Evolutionary conservation across 106 monocot species (phyloP).

Genomic region (Amphibolis antarctica): DNA sequence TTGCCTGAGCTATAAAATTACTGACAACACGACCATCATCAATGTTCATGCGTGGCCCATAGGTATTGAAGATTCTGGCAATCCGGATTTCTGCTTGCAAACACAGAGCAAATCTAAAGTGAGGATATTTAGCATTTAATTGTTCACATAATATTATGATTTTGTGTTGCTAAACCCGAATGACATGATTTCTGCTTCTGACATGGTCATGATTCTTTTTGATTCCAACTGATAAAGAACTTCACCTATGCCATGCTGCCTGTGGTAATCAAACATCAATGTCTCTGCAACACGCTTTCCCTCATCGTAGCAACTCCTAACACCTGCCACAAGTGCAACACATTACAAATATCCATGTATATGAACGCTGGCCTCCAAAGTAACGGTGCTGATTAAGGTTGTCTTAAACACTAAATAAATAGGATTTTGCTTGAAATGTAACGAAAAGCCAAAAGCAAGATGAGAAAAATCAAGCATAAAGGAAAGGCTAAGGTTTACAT

Average conservation of each 20-base stretch:
- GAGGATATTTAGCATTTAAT: neutral
- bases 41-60: constrained; percentile 99
- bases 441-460: too few species aligned
- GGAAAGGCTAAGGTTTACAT: too few species aligned
- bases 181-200: too few species aligned
- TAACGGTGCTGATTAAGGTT: too few species aligned
- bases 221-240: neutral
- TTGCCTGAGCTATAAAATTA: constrained; percentile 94
- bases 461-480: too few species aligned
- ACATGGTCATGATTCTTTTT: neutral
- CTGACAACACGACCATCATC: constrained; percentile 99
- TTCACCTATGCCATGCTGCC: constrained; percentile 25
- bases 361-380: too few species aligned
- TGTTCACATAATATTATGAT: neutral
- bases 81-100: constrained; percentile 65
- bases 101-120: neutral
- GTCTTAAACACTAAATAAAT: too few species aligned
- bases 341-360: neutral
- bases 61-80: constrained; percentile 95
- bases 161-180: too few species aligned
- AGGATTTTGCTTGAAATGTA: too few species aligned
- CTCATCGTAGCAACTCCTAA: constrained; percentile 29
- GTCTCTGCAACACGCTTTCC: constrained; percentile 31
- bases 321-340: constrained; percentile 11
- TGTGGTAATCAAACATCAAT: constrained; percentile 27